Base-by-base conservation (phyloP, 2,329 filamentous ascomycete species). In the Fusarium xyrophilum region DNA sequence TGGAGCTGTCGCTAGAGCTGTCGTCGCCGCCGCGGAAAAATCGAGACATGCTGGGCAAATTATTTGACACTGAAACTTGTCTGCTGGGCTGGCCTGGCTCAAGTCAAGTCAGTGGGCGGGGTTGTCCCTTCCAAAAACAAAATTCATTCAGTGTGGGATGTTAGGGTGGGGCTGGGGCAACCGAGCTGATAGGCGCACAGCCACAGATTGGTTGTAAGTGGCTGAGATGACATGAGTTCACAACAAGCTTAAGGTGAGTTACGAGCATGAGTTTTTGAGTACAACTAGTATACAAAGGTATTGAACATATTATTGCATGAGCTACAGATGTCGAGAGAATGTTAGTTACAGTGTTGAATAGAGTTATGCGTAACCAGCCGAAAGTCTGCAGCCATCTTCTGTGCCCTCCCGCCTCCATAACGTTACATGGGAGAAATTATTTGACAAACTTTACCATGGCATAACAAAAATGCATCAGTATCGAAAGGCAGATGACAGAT, bases 1-100 rank as follows among this genome's bases (percentile, higher is more conserved):
- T 97, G 86, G 93, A 93, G 84, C 89, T 94, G 83, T 97, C 94
- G 86, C 89, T 93, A 78, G 95, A 97, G 89, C 94, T 97, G 83
- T 97, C 94, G 84, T 87, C 85, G 77, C 91, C 92, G 80, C 92
- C 92, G 70, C 93, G 92, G 87, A 98, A 98, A 84, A 98, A 99
- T 85, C 93, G 92, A 87, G 96, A 98, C 92, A 95, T 96, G 68
- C 78, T 91, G 83, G 80, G 76, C 72, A 68, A 71, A 73, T 68
- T 69, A 63, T 68, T 73, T 64, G 71, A 68, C 72, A 66, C 70
- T 74, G 67, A 62, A 70, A 63, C 70, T 69, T 74, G 73, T 75
- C 76, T 72, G 74, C 46, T 54, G 51, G 51, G 51, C 51, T 54
- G 51, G 51, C 51, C 66, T 73, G 67, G 72, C 56, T 62, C 60